Percentiles rank a stretch among this genome's conserved stretches.
Conservation (phyloP, 2,329 filamentous ascomycete genomes). For the Verticillium alfalfae region DNA sequence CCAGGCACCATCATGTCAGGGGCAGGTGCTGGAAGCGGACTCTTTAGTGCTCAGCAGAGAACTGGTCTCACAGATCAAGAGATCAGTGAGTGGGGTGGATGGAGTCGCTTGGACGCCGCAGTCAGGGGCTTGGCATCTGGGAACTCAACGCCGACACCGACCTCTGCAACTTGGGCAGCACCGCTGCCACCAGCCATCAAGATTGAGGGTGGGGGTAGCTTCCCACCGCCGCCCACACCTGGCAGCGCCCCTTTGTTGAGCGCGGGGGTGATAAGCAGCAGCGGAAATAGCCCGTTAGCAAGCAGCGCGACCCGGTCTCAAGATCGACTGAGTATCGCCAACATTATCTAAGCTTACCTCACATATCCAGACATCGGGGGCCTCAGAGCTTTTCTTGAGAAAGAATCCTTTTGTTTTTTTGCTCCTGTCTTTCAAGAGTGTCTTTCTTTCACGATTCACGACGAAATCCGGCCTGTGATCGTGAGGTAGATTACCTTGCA, state of each 20-base stretch:
- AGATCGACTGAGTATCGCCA: slow-evolving; percentile 35
- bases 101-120: slow-evolving; percentile 63
- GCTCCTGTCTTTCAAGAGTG: not conserved
- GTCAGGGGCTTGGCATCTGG: slow-evolving; percentile 21
- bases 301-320: slow-evolving; percentile 17
- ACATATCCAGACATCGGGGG: not conserved
- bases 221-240: slow-evolving; percentile 16
- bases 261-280: slow-evolving; percentile 14
- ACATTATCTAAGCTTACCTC: slow-evolving; percentile 38
- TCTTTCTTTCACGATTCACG: not conserved
- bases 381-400: not conserved
- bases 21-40: slow-evolving; percentile 24
- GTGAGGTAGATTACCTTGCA: not conserved
- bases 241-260: slow-evolving; percentile 13
- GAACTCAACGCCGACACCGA: slow-evolving; percentile 20
- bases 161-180: slow-evolving; percentile 24
- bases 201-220: slow-evolving; percentile 19
- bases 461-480: not conserved
- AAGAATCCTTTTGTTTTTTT: not conserved
- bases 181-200: slow-evolving; percentile 26
- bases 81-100: slow-evolving; percentile 69
- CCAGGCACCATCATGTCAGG: slow-evolving; percentile 8
- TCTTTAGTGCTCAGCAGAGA: slow-evolving; percentile 40
- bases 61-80: slow-evolving; percentile 52
- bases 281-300: slow-evolving; percentile 19